Percentiles rank a stretch among this genome's conserved stretches.
Evolutionary conservation across 495 filamentous ascomycete genomes (phyloP).

Genomic region (Schizothecium vesticola): DNA sequence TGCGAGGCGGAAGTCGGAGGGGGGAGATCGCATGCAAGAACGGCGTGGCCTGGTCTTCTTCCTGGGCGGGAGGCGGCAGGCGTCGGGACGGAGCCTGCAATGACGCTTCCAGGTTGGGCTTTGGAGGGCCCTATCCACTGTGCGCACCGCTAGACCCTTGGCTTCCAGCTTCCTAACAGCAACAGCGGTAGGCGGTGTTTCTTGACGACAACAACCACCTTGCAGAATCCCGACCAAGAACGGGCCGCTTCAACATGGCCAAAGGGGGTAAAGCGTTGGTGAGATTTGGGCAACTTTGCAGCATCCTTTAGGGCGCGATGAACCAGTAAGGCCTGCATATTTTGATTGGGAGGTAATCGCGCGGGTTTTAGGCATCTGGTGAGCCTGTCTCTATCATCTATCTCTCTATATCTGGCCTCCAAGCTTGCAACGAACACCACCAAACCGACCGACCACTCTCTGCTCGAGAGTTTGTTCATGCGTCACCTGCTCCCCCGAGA

Average conservation of each 20-base stretch:
- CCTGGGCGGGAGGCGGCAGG: conserved; percentile 5
- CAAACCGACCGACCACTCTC: not conserved
- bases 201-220: not conserved
- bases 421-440: conserved; percentile 1
- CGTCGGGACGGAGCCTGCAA: conserved; percentile 3
- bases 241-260: not conserved
- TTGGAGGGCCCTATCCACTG: not conserved
- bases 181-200: not conserved
- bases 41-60: not conserved
- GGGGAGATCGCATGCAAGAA: not conserved
- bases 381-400: not conserved
- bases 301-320: not conserved
- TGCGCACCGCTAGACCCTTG: not conserved
- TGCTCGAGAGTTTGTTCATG: not conserved
- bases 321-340: not conserved
- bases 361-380: conserved; percentile 8
- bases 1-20: not conserved
- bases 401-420: not conserved
- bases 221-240: not conserved
- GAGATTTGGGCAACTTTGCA: not conserved
- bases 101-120: conserved; percentile 5
- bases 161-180: not conserved
- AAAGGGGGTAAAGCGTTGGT: not conserved
- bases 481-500: not conserved
- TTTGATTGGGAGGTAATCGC: conserved; percentile 9